Conservation (phyloP, 129 eudicot species). For the Ambrosia trifida region DNA sequence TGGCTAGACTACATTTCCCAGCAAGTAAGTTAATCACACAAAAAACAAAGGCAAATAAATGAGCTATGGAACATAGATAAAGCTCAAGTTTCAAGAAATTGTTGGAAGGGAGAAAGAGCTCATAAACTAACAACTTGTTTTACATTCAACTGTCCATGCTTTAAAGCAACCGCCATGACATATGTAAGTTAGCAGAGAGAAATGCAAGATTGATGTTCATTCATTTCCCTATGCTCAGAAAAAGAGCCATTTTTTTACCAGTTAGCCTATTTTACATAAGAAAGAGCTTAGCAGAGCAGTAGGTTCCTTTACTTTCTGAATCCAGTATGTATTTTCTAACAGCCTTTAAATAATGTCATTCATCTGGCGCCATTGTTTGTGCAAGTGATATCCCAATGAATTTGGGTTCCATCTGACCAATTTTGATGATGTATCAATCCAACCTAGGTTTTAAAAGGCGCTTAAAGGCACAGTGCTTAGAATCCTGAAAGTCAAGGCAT, state of each 20-base stretch:
- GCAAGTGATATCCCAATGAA: constrained; percentile 15
- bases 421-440: background rate
- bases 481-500: too few species aligned
- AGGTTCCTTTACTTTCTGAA: constrained; percentile 25
- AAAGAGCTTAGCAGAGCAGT: constrained; percentile 29
- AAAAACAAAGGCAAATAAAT: constrained; percentile 42
- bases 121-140: constrained; percentile 42
- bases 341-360: constrained; percentile 23
- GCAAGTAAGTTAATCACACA: constrained; percentile 60
- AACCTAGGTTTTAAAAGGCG: background rate
- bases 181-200: constrained; percentile 38
- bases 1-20: constrained; percentile 80
- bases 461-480: too few species aligned
- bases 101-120: constrained; percentile 25
- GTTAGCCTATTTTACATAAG: constrained; percentile 26
- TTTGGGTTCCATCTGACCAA: background rate
- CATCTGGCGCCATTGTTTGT: constrained; percentile 23
- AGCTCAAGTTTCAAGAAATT: constrained; percentile 24
- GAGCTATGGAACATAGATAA: constrained; percentile 25
- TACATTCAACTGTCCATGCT: constrained; percentile 34
- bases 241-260: constrained; percentile 45
- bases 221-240: constrained; percentile 37
- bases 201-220: constrained; percentile 31
- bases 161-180: constrained; percentile 28
- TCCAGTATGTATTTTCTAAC: constrained; percentile 34